Evolutionary conservation across 495 filamentous ascomycete species (phyloP), one percentile per base, ranked within the genome.

Genomic region (Hamigera avellanea): DNA sequence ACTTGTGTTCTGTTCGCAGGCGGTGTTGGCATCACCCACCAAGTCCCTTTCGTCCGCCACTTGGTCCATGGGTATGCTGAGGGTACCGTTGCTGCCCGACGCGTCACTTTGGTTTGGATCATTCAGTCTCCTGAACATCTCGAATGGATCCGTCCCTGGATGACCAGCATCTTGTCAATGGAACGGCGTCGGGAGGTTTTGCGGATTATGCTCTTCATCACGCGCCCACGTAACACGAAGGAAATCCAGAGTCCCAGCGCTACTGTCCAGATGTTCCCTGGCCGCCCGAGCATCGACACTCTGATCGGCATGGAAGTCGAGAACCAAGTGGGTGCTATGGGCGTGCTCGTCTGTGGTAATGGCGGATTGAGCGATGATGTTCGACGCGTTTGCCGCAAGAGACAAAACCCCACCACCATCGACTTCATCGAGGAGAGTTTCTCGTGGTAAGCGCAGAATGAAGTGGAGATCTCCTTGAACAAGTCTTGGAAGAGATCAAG

Each of bases 91-190:
- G 88, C 88, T 2, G 83, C 84, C 4, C 80, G 87, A 35, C 76
- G 76, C 25, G 61, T 95, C 26, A 78, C 76, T 1, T 76, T 98
- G 19, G 75, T 94, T 40, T 96, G 91, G 91, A 78, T 93, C 47
- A 80, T 95, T 40, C 84, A 86, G 40, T 82, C 86, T 27, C 77
- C 77, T 9, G 86, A 93, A 38, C 75, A 88, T 41, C 67, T 95
- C 8, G 85, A 93, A 57, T 98, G 91, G 91, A 84, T 87, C 45
- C 72, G 83, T 6, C 81, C 84, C 10, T 96, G 83, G 83, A 93
- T 98, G 83, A 86, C 86, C 40, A 68, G 70, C 43, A 80, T 96
- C 36, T 64, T 95, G 39, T 69, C 68, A 27, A 78, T 94, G 78
- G 77, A 83, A 7, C 65, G 73, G 30, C 77, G 87, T 2, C 67